phyloP scores from a whole-genome alignment of 1,139 yeast species.

The Magnusiomyces suaveolens region DNA sequence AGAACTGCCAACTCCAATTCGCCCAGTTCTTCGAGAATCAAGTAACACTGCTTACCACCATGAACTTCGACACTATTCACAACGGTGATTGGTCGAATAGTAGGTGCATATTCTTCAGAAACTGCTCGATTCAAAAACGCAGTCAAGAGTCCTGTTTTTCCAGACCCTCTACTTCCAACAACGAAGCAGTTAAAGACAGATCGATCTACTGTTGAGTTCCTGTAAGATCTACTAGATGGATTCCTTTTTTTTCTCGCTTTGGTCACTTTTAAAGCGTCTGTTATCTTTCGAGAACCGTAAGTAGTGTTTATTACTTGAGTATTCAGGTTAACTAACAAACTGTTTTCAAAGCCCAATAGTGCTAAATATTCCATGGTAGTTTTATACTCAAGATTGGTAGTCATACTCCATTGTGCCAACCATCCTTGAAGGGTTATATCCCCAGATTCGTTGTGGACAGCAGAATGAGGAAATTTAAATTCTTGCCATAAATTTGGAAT shows the following conservation, averaged over 20 bases:
- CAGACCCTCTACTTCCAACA: slow-evolving; percentile 76
- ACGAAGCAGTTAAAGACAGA: slow-evolving; percentile 86
- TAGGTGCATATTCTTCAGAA: slow-evolving; percentile 67
- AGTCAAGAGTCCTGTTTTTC: slow-evolving; percentile 70
- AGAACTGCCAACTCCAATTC: slow-evolving; percentile 76
- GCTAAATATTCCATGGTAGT: slow-evolving; percentile 83
- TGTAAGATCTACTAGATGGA: slow-evolving; percentile 47
- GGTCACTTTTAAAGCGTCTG: slow-evolving; percentile 69
- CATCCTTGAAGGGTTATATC: slow-evolving; percentile 85
- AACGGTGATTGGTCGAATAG: slow-evolving; percentile 68
- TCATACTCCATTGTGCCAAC: slow-evolving; percentile 97
- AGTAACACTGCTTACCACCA: slow-evolving; percentile 91
- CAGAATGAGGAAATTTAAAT: slow-evolving; percentile 72
- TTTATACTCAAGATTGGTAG: slow-evolving; percentile 74
- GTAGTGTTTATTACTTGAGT: neutral
- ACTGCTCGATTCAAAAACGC: slow-evolving; percentile 70
- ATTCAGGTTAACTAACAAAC: slow-evolving; percentile 11
- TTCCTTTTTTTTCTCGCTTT: slow-evolving; percentile 56
- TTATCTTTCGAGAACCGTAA: slow-evolving; percentile 32
- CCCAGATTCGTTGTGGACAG: slow-evolving; percentile 84
- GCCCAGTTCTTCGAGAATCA: slow-evolving; percentile 83
- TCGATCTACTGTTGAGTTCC: slow-evolving; percentile 64
- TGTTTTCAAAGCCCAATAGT: slow-evolving; percentile 69
- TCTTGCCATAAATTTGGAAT: slow-evolving; percentile 80
- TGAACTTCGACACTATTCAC: slow-evolving; percentile 90